Evolutionary conservation across 768 basidiomycete species (phyloP).

Genomic region (Boletus vermiculosoides): DNA sequence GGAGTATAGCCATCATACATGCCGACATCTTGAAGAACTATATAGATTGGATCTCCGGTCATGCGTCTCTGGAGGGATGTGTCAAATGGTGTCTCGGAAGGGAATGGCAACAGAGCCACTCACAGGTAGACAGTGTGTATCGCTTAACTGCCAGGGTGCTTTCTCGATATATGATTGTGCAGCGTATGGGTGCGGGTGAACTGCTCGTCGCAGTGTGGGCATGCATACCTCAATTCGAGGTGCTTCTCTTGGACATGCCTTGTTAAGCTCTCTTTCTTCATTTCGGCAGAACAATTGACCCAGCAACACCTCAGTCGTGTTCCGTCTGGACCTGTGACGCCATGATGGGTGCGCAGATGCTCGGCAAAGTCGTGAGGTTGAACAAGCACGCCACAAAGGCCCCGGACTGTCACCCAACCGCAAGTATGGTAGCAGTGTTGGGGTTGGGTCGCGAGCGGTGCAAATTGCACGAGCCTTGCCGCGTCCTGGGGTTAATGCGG

Average conservation of each 20-base stretch:
- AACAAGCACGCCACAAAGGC: conserved; percentile 5
- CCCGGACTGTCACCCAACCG: conserved; percentile 7
- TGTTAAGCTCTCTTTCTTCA: conserved; percentile 31
- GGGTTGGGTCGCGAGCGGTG: neutral
- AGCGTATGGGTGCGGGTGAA: conserved; percentile 30
- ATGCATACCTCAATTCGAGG: conserved; percentile 15
- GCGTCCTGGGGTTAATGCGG: conserved; percentile 6
- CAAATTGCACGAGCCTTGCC: neutral
- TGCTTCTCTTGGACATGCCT: conserved; percentile 30
- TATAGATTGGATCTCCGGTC: neutral
- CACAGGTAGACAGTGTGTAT: neutral
- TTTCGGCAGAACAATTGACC: conserved; percentile 12
- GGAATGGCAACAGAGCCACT: neutral
- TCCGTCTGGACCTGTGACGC: conserved; percentile 18
- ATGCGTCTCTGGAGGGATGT: neutral
- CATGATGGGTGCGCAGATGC: conserved; percentile 23
- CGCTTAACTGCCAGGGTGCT: conserved; percentile 7
- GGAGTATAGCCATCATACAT: neutral
- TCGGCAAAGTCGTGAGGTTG: conserved; percentile 13
- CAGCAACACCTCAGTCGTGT: conserved; percentile 14
- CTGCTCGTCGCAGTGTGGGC: conserved; percentile 17
- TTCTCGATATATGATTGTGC: conserved; percentile 10
- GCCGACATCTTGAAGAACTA: neutral
- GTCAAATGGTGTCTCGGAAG: neutral
- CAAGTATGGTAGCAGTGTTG: conserved; percentile 14